These are phyloP conservation scores for Solanum megistacrolobum DNA, from an alignment of 257 asterid genomes.

Conservation along the genomic window DNA sequence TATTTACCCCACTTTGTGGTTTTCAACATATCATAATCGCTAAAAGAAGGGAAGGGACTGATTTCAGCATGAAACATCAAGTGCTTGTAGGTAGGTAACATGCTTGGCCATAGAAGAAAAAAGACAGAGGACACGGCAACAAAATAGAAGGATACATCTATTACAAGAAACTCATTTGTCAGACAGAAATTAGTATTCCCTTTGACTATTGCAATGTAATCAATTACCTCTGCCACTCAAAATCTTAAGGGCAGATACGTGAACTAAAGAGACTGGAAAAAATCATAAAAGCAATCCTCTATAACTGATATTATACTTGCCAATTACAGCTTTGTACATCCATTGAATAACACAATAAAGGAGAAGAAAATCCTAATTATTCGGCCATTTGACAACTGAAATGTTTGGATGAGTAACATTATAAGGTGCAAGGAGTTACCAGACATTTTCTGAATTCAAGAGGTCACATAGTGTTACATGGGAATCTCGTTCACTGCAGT, in stretches of 20 bases:
- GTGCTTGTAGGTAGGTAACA: neutral
- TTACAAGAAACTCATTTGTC: neutral
- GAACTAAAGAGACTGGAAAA: neutral
- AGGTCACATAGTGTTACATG: conserved; percentile 15
- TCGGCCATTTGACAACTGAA: neutral
- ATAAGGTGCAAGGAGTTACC: conserved; percentile 11
- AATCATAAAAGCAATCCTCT: neutral
- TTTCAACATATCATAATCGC: neutral
- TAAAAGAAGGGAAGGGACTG: neutral
- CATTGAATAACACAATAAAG: neutral
- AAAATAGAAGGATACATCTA: neutral
- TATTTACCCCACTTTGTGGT: neutral
- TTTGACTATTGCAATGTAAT: neutral
- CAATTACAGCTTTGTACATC: neutral
- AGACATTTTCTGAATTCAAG: conserved; percentile 15
- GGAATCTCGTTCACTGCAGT: conserved; percentile 19
- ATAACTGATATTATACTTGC: neutral
- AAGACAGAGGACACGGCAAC: neutral
- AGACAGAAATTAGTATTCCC: neutral
- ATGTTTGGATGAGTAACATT: neutral
- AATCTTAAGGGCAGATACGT: neutral
- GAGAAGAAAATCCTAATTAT: neutral
- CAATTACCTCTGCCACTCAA: neutral
- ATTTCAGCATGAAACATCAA: neutral
- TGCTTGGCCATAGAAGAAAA: neutral